These are phyloP conservation scores for Sporothrix curviconia DNA, from an alignment of 2,329 filamentous ascomycete species.

Conservation along the genomic window DNA sequence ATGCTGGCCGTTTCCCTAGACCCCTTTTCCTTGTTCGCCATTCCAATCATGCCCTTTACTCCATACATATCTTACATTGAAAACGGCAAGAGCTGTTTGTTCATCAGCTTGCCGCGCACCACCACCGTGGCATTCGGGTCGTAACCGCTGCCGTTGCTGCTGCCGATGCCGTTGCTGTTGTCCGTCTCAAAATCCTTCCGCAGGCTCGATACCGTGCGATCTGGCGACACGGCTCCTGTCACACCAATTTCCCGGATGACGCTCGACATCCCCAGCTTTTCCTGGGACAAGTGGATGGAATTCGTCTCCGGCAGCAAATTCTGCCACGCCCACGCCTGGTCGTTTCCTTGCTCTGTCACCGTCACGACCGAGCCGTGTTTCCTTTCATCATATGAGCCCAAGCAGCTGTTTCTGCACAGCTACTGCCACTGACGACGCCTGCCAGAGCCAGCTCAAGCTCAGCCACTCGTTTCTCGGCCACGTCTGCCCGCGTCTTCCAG, in stretches of 20 bases:
- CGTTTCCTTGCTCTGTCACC: not conserved
- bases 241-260: not conserved
- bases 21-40: no score
- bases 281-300: not conserved
- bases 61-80: not conserved
- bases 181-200: conserved; percentile 9
- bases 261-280: not conserved
- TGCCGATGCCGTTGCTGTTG: conserved; percentile 2
- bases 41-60: not conserved
- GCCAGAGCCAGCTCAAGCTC: conserved; percentile 33
- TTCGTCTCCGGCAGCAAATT: not conserved
- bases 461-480: conserved; percentile 47
- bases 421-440: no score
- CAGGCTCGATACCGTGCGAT: not conserved
- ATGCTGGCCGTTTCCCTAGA: no score
- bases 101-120: conserved; percentile 4
- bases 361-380: not conserved
- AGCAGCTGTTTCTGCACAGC: no score
- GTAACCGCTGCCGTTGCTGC: conserved; percentile 6
- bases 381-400: not conserved
- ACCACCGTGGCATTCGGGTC: conserved; percentile 11
- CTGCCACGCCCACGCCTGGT: conserved; percentile 6
- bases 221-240: not conserved
- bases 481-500: conserved; percentile 51
- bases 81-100: conserved; percentile 11